A percentile compares a stretch with the other conserved stretches of the same genome.
phyloP scores from a whole-genome alignment of 306 rosid species.

The Prunus kanzakura region DNA sequence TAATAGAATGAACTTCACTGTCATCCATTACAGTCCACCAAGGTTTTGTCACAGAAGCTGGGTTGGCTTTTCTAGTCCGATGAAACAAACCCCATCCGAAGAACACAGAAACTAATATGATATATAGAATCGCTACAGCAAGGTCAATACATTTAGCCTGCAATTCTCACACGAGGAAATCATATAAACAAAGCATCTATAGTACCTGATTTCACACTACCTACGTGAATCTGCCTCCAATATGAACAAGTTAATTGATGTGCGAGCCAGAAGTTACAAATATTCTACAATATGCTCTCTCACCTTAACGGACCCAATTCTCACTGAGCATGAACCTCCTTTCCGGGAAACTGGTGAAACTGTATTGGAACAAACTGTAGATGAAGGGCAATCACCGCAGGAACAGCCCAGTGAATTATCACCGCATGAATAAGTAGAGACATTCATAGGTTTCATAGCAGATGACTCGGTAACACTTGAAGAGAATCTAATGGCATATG shows the following conservation, averaged over 20 bases:
- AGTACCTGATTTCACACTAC: background rate
- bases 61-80: conserved; percentile 51
- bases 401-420: conserved; percentile 94
- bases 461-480: conserved; percentile 52
- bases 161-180: conserved; percentile 34
- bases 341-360: conserved; percentile 46
- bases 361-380: conserved; percentile 70
- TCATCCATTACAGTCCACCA: conserved; percentile 49
- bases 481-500: conserved; percentile 66
- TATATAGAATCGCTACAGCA: conserved; percentile 57
- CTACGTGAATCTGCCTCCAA: background rate
- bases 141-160: conserved; percentile 89
- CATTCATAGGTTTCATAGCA: conserved; percentile 90
- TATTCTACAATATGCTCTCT: conserved; percentile 24
- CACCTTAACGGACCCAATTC: conserved; percentile 80
- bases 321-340: conserved; percentile 63
- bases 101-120: conserved; percentile 55
- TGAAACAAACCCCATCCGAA: conserved; percentile 82
- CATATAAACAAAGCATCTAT: conserved; percentile 26
- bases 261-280: background rate
- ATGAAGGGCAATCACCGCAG: conserved; percentile 93
- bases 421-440: conserved; percentile 83
- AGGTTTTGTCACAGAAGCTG: conserved; percentile 45
- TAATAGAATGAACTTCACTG: conserved; percentile 43
- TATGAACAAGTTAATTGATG: background rate